A percentile compares a stretch with the other conserved stretches of the same genome.
Evolutionary conservation across 768 basidiomycete species (phyloP).

Genomic region (Serendipita sp.): DNA sequence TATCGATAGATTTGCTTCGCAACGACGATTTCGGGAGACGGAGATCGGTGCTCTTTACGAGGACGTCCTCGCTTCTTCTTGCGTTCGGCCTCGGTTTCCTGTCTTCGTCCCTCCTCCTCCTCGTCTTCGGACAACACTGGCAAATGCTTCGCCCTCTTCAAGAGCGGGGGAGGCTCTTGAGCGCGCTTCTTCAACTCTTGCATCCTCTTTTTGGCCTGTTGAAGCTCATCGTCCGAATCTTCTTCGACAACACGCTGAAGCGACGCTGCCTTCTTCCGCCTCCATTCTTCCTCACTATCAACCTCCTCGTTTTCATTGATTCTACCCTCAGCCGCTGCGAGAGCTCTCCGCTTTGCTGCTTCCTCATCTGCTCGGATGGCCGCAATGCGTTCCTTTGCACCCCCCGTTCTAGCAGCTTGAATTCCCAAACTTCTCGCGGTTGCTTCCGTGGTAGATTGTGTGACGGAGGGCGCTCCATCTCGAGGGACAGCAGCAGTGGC

Average conservation of each 20-base stretch:
- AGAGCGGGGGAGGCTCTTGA: not conserved
- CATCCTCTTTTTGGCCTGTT: not conserved
- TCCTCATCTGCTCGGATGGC: too few species aligned
- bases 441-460: too few species aligned
- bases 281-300: not conserved
- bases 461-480: too few species aligned
- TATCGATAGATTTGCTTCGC: not conserved
- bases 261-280: not conserved
- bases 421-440: too few species aligned
- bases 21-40: not conserved
- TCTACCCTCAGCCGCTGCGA: too few species aligned
- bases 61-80: not conserved
- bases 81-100: not conserved
- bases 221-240: not conserved
- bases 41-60: not conserved
- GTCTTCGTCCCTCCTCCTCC: not conserved
- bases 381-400: too few species aligned
- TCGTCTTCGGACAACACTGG: not conserved
- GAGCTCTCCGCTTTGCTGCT: too few species aligned
- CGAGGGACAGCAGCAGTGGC: too few species aligned
- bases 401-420: too few species aligned
- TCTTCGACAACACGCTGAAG: not conserved
- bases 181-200: not conserved
- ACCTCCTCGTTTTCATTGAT: not conserved
- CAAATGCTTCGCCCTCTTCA: not conserved